phyloP scores from a whole-genome alignment of 345 rosid species.

The Acer yangbiense region DNA sequence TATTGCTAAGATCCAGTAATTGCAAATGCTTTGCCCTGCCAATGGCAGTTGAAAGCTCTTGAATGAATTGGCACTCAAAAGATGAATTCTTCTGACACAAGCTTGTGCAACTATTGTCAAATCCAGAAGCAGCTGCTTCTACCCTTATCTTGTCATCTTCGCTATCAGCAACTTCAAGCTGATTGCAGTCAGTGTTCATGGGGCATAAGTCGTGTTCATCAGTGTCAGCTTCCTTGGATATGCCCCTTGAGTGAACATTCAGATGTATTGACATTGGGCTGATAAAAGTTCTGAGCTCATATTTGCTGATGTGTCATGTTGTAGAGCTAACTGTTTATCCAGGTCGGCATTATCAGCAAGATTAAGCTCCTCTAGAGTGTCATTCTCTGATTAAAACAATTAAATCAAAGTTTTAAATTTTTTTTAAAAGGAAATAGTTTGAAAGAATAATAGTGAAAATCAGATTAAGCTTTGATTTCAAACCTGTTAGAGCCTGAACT shows the following conservation, averaged over 20 bases:
- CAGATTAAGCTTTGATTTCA: conserved; percentile 13
- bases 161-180: conserved; percentile 86
- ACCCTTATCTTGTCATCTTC: conserved; percentile 53
- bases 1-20: conserved; percentile 68
- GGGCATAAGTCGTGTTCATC: conserved; percentile 36
- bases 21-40: conserved; percentile 61
- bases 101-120: conserved; percentile 51
- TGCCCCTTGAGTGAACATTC: conserved; percentile 22
- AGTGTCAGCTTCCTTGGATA: conserved; percentile 25
- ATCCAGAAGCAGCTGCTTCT: conserved; percentile 41
- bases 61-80: conserved; percentile 37
- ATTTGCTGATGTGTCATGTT: conserved; percentile 18
- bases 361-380: conserved; percentile 72
- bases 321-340: conserved; percentile 29
- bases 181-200: conserved; percentile 37
- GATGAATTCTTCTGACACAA: conserved; percentile 44
- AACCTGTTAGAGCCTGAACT: conserved; percentile 77
- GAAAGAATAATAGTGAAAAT: background rate
- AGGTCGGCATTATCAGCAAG: conserved; percentile 54
- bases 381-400: conserved; percentile 51
- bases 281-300: conserved; percentile 25
- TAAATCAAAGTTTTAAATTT: background rate
- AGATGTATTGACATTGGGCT: conserved; percentile 25
- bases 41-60: conserved; percentile 62
- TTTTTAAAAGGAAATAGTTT: background rate